These are phyloP conservation scores for Globisporangium paddicum DNA, from an alignment of 352 stramenopile genomes.

Conservation along the genomic window DNA sequence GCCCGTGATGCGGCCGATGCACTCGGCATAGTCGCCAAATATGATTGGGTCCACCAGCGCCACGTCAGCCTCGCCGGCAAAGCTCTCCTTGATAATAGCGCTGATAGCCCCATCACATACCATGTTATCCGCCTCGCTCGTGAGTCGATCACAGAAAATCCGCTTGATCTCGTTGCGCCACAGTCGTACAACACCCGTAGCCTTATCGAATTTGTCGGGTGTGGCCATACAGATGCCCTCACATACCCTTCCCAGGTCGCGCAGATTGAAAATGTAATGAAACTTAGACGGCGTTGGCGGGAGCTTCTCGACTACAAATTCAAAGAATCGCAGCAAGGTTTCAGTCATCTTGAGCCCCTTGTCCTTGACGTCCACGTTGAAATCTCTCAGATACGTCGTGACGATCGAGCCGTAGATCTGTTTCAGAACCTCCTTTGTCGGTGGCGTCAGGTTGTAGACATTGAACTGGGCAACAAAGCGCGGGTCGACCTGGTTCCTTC, in stretches of 20 bases:
- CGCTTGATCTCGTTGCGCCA: constrained; percentile 93
- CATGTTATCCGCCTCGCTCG: constrained; percentile 76
- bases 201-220: constrained; percentile 79
- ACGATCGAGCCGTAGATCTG: constrained; percentile 95
- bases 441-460: constrained; percentile 94
- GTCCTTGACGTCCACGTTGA: constrained; percentile 80
- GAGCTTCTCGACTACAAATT: constrained; percentile 88
- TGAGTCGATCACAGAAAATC: constrained; percentile 93
- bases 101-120: constrained; percentile 82
- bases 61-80: constrained; percentile 54
- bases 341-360: constrained; percentile 82
- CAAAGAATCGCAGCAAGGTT: constrained; percentile 85
- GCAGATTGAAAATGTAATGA: constrained; percentile 97
- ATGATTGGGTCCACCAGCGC: constrained; percentile 81
- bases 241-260: constrained; percentile 91
- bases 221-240: constrained; percentile 94
- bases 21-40: constrained; percentile 93
- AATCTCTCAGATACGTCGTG: constrained; percentile 85
- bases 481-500: constrained; percentile 92
- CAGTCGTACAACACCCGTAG: constrained; percentile 77
- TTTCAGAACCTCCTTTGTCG: constrained; percentile 86
- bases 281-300: constrained; percentile 94
- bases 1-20: constrained; percentile 63
- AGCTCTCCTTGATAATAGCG: constrained; percentile 68
- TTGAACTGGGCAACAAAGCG: constrained; percentile 95